These are phyloP conservation scores for Podospora pseudocomata DNA, from an alignment of 495 filamentous ascomycete species.

Conservation along the genomic window DNA sequence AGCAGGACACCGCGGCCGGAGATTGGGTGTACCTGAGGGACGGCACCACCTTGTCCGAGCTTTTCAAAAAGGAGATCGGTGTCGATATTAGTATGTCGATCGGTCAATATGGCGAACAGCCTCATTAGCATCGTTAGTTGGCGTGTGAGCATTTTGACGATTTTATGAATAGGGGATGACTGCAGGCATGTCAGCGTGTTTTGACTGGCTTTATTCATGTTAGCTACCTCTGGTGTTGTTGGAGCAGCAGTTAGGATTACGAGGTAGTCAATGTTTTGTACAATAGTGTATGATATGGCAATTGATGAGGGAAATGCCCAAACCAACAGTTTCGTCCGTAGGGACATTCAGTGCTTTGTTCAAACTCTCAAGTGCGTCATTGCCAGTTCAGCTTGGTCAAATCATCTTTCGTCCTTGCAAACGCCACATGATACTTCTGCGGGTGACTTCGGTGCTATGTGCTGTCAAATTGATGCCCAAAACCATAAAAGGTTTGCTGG, in stretches of 20 bases:
- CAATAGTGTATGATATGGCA: neutral
- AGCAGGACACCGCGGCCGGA: constrained; percentile 63
- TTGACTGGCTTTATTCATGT: neutral
- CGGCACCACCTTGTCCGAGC: constrained; percentile 64
- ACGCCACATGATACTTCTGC: too few relatives aligned
- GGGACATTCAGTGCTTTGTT: too few relatives aligned
- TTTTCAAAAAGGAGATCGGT: constrained; percentile 68
- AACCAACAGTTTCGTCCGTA: neutral
- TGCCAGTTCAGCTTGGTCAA: too few relatives aligned
- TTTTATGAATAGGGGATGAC: neutral
- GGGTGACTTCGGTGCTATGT: too few relatives aligned
- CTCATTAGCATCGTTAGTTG: neutral
- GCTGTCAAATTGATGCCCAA: too few relatives aligned
- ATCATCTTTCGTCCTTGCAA: too few relatives aligned
- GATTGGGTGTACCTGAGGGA: constrained; percentile 88
- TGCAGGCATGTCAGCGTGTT: neutral
- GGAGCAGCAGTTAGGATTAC: neutral
- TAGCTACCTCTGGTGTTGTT: neutral
- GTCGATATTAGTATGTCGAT: constrained; percentile 38
- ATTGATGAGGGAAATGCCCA: neutral
- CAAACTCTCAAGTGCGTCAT: too few relatives aligned
- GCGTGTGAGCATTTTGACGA: neutral
- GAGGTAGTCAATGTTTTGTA: neutral
- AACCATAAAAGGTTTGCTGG: too few relatives aligned
- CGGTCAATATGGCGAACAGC: constrained; percentile 3